These are phyloP conservation scores for Lichina pygmaea DNA, from an alignment of 495 filamentous ascomycete genomes.

Conservation along the genomic window DNA sequence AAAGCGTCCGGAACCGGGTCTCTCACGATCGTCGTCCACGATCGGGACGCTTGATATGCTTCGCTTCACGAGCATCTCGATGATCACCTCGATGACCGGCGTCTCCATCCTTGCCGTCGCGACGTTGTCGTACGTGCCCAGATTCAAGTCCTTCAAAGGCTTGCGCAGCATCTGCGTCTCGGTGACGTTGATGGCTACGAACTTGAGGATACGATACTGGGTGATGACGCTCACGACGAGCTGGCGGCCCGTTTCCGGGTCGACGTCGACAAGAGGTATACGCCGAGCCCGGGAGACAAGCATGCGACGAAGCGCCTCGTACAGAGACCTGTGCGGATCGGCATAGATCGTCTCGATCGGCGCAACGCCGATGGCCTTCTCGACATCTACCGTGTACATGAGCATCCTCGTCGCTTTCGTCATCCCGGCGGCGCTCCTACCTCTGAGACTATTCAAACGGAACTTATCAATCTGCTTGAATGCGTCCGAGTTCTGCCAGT, in stretches of 20 bases:
- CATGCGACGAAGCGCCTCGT: constrained; percentile 89
- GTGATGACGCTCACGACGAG: constrained; percentile 94
- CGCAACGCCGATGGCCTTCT: constrained; percentile 69
- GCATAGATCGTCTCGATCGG: constrained; percentile 93
- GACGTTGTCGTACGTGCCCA: constrained; percentile 64
- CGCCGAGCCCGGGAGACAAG: constrained; percentile 73
- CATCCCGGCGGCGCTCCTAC: constrained; percentile 18
- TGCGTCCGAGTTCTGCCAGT: constrained; percentile 89
- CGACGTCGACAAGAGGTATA: constrained; percentile 80
- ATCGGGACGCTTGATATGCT: constrained; percentile 93
- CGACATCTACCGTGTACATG: constrained; percentile 37
- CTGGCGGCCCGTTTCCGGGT: constrained; percentile 78
- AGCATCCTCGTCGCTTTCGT: neutral
- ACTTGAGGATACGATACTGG: constrained; percentile 94
- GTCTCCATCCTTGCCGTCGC: constrained; percentile 74
- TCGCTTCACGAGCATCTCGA: constrained; percentile 56
- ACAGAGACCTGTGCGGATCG: constrained; percentile 66
- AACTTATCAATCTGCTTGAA: constrained; percentile 82
- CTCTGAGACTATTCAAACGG: constrained; percentile 72
- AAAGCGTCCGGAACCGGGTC: neutral
- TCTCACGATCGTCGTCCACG: constrained; percentile 45
- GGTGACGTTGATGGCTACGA: constrained; percentile 88
- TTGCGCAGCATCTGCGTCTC: constrained; percentile 78
- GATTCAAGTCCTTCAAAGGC: constrained; percentile 53
- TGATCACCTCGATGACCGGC: constrained; percentile 86